These are phyloP conservation scores for Wickerhamomyces canadensis DNA, from an alignment of 805 yeast species.

Conservation along the genomic window DNA sequence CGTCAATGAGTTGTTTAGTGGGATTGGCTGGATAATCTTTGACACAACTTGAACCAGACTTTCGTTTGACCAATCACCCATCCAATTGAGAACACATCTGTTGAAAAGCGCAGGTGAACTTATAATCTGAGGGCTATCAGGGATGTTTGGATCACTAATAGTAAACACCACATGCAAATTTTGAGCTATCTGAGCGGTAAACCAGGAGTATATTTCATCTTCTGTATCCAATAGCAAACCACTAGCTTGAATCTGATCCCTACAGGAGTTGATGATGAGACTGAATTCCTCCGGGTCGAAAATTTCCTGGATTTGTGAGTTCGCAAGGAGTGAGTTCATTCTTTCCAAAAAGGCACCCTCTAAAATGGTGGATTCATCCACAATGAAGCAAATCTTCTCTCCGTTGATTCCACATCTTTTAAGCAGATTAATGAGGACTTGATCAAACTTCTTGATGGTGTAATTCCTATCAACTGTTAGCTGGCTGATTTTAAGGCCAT, in stretches of 20 bases:
- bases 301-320: constrained; percentile 87
- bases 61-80: constrained; percentile 71
- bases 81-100: constrained; percentile 83
- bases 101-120: constrained; percentile 87
- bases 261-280: constrained; percentile 46
- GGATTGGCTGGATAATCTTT: constrained; percentile 36
- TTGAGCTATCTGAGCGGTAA: constrained; percentile 55
- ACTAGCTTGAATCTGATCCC: constrained; percentile 48
- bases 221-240: constrained; percentile 62
- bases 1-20: constrained; percentile 47
- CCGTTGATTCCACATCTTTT: constrained; percentile 46
- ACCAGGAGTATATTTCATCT: constrained; percentile 73
- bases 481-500: constrained; percentile 60
- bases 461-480: constrained; percentile 52
- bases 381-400: constrained; percentile 60
- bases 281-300: constrained; percentile 70
- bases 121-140: constrained; percentile 38
- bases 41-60: constrained; percentile 48
- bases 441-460: constrained; percentile 60
- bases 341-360: constrained; percentile 81
- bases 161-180: constrained; percentile 84
- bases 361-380: constrained; percentile 75
- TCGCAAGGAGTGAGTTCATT: constrained; percentile 90
- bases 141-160: constrained; percentile 45
- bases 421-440: constrained; percentile 50